Evolutionary conservation across 306 rosid genomes (phyloP).

Genomic region (Trifolium subterraneum): DNA sequence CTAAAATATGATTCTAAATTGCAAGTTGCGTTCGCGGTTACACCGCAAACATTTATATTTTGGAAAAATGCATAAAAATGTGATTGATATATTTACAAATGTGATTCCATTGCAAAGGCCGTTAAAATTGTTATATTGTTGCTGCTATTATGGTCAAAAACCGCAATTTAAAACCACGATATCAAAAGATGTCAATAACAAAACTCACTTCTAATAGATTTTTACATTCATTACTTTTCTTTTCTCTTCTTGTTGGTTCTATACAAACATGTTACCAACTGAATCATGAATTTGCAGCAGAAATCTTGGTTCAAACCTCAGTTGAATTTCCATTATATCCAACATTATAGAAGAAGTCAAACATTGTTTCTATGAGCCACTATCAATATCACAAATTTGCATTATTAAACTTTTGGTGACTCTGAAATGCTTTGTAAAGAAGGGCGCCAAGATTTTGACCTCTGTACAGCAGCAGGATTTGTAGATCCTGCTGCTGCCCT

Average conservation of each 20-base stretch:
- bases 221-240: conserved; percentile 49
- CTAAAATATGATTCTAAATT: neutral
- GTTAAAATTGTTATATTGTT: neutral
- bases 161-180: neutral
- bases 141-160: neutral
- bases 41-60: neutral
- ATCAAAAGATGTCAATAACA: conserved; percentile 36
- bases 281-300: conserved; percentile 52
- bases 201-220: conserved; percentile 46
- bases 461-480: conserved; percentile 56
- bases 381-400: conserved; percentile 35
- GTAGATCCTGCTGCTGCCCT: conserved; percentile 50
- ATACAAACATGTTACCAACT: conserved; percentile 54
- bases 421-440: conserved; percentile 92
- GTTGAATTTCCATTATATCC: conserved; percentile 42
- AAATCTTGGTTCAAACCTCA: conserved; percentile 45
- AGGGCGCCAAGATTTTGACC: conserved; percentile 89
- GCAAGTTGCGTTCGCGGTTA: neutral
- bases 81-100: neutral
- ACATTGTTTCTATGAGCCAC: conserved; percentile 34
- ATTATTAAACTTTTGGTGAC: conserved; percentile 52
- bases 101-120: neutral
- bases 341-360: conserved; percentile 42
- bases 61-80: neutral
- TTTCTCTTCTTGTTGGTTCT: conserved; percentile 43